Base-by-base conservation (phyloP, 2,329 filamentous ascomycete species). In the Verticillium nonalfalfae region DNA sequence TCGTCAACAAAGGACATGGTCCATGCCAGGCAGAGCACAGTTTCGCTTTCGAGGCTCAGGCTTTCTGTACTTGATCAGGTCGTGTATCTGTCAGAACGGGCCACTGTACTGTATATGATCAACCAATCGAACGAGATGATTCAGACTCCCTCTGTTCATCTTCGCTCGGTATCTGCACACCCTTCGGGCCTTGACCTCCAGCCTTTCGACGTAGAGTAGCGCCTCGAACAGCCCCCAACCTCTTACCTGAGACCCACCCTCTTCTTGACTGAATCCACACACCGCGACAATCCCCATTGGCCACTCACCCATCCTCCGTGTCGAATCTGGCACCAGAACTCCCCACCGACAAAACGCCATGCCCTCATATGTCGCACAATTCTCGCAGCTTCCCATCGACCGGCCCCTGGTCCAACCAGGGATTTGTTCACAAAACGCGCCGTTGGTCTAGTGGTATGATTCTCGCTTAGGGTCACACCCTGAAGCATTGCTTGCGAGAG, bases 371-470 rank as follows among this genome's bases (percentile, higher is more conserved):
- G 21, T 18, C 45, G n/a, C 45, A 50, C 45, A 50, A 50, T 21
- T 26, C 18, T 26, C 7, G 4, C 45, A 50, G 9, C 18, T 21
- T 50, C 45, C n/a, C 45, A 50, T 50, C 45, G 45, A 50, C 45
- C 45, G 45, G 45, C 45, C 45, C 45, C 45, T 50, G 45, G n/a
- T 50, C 11, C 45, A 50, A 50, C 21, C 45, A 50, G 45, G 45
- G 45, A 50, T 50, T 50, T 50, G 45, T 50, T 50, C 45, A 21
- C 35, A 26, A 21, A 35, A 56, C 54, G 54, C 54, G 54, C 54
- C 54, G 54, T 56, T 85, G 81, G 82, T 85, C 83, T 85, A 85
- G 84, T 81, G 84, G 84, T 86, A 87, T 86, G 83, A 86, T 87
- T 86, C 84, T 85, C 83, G 84, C 85, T 86, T 86, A 87, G 85